These are phyloP conservation scores for Clavariopsis aquatica DNA, from an alignment of 495 filamentous ascomycete genomes.

Conservation along the genomic window DNA sequence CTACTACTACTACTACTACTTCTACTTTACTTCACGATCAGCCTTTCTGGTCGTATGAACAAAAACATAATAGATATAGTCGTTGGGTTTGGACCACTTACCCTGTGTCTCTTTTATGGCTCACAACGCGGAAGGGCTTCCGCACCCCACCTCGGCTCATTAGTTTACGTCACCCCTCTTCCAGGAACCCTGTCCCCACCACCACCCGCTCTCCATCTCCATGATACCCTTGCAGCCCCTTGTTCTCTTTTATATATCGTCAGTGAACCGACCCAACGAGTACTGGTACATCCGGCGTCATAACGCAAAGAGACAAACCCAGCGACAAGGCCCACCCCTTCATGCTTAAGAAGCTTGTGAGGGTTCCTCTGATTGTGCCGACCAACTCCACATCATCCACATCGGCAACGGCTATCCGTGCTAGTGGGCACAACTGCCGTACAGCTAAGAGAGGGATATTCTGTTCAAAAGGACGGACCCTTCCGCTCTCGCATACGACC, in stretches of 20 bases:
- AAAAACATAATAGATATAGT: constrained; percentile 1
- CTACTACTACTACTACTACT: too few relatives aligned
- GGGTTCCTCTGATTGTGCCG: background rate
- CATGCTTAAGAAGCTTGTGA: background rate
- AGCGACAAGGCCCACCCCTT: background rate
- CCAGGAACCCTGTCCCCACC: background rate
- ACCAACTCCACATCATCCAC: background rate
- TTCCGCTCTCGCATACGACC: background rate
- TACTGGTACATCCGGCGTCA: too few relatives aligned
- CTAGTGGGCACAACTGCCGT: background rate
- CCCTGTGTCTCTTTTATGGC: background rate
- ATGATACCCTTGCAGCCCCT: background rate
- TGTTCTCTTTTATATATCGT: too few relatives aligned
- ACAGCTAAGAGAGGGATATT: background rate
- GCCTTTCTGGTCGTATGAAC: background rate
- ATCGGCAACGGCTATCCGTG: background rate
- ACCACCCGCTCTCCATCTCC: background rate
- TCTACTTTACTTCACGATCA: too few relatives aligned
- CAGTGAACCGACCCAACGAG: too few relatives aligned
- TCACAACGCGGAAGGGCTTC: background rate
- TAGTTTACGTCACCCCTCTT: constrained; percentile 9
- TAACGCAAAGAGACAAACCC: too few relatives aligned
- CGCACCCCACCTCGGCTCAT: background rate
- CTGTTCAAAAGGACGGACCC: background rate
- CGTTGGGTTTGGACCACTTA: background rate